These are phyloP conservation scores for Silene conica DNA, from an alignment of 148 eudicot genomes.

Conservation along the genomic window DNA sequence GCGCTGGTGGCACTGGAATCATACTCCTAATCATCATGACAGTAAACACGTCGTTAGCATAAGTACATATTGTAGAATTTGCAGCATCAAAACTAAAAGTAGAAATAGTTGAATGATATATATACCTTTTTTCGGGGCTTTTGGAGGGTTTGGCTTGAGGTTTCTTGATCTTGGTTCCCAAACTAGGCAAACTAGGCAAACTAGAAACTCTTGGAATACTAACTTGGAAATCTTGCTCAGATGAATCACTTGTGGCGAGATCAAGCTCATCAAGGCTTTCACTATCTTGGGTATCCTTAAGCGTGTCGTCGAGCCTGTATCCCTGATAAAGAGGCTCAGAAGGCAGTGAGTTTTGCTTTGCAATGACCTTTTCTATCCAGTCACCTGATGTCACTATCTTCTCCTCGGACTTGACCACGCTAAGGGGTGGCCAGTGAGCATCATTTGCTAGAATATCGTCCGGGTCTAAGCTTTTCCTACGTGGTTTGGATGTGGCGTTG, in stretches of 20 bases:
- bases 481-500: conserved; percentile 25
- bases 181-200: conserved; percentile 28
- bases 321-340: conserved; percentile 29
- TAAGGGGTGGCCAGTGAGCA: conserved; percentile 42
- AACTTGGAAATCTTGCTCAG: conserved; percentile 54
- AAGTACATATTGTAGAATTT: not conserved
- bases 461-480: conserved; percentile 62
- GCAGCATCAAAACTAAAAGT: not conserved
- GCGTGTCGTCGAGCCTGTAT: conserved; percentile 18
- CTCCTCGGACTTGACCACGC: conserved; percentile 31
- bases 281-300: conserved; percentile 32
- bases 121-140: conserved; percentile 55
- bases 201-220: conserved; percentile 43
- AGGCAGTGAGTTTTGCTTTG: conserved; percentile 31
- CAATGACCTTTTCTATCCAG: conserved; percentile 41
- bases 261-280: conserved; percentile 61
- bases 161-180: conserved; percentile 47
- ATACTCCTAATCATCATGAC: conserved; percentile 41
- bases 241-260: conserved; percentile 61
- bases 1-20: conserved; percentile 59
- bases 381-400: conserved; percentile 34
- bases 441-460: conserved; percentile 40
- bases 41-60: not conserved
- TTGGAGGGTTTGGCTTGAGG: conserved; percentile 43
- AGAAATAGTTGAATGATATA: not conserved